Evolutionary conservation across 2,329 filamentous ascomycete genomes (phyloP).

Genomic region (Ustulina deusta): DNA sequence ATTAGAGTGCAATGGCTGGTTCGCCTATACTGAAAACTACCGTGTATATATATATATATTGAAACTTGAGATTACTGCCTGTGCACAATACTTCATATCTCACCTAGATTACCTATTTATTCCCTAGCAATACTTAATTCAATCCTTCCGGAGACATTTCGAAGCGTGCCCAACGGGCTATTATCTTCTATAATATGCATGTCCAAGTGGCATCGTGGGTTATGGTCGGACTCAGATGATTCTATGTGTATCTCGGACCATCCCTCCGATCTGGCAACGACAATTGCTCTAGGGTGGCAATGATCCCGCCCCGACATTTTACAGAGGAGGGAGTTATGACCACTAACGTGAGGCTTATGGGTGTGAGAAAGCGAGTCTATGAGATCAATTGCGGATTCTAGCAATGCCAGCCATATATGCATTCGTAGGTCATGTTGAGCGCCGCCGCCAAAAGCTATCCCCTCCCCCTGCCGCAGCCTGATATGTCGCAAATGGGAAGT

Average conservation of each 20-base stretch:
- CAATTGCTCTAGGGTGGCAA: neutral
- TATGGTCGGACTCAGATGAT: neutral
- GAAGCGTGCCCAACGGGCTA: too few relatives aligned
- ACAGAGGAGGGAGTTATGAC: neutral
- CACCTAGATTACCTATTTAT: too few relatives aligned
- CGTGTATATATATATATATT: neutral
- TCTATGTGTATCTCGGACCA: too few relatives aligned
- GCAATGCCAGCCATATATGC: neutral
- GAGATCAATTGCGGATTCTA: neutral
- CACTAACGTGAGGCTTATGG: neutral
- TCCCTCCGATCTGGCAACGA: neutral
- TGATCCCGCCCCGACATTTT: neutral
- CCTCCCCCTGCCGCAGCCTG: neutral
- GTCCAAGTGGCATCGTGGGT: too few relatives aligned
- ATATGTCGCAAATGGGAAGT: neutral
- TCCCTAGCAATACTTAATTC: too few relatives aligned
- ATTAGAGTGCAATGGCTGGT: neutral
- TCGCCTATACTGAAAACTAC: neutral
- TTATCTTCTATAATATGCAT: too few relatives aligned
- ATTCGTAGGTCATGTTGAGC: slow-evolving; percentile 8
- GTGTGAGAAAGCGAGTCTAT: neutral
- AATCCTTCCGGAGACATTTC: too few relatives aligned
- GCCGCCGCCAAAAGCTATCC: too few relatives aligned
- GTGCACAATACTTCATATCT: neutral
- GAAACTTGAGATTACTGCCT: neutral